Evolutionary conservation across 495 filamentous ascomycete genomes (phyloP), one percentile per base, ranked within the genome.

Genomic region (Haplographium delicatum): DNA sequence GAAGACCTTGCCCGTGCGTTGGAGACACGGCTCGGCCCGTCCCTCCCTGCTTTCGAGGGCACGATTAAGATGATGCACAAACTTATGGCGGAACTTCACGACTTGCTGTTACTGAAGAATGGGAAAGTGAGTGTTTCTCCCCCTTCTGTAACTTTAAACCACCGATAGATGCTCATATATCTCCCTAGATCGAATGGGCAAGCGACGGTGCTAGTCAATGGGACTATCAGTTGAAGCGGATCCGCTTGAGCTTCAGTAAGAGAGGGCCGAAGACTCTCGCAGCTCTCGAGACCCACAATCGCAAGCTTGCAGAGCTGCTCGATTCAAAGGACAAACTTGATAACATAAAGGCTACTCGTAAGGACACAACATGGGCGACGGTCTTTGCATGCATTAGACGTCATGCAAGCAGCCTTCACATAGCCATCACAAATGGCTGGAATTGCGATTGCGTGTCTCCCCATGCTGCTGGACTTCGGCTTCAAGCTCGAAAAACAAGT

Each of bases 161-260:
- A 28, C 9, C 28, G 7, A 13, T 10, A 43, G 24, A 6, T 27
- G 30, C 38, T 40, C 31, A 18, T 18, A 22, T 44, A 9, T 15
- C 16, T 42, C 22, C 24, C n/a, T 37, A 57, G 49, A 44, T 52
- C 22, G 27, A 47, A 5, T 57, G 54, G 50, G 49, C 54, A 18
- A 18, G 37, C 3, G 25, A 41, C 1, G 49, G 43, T n/a, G 49
- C 42, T 6, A 51, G 39, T 11, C 35, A 34, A 43, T 59, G 56
- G 56, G 43, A 59, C 0, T 59, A 59, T 22, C 40, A 59, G 35
- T 10, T 52, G 5, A 55, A 59, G 22, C 42, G 57, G 40, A 52
- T 56, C 13, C 43, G 34, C 20, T 19, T 55, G 9, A 49, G 39
- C 47, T 59, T 59, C 44, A 53, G 52, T 19, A 56, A 59, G 28